Percentiles rank a stretch among this genome's conserved stretches.
Conservation (phyloP, 2,329 filamentous ascomycete genomes). For the Venturiaceae sp. region DNA sequence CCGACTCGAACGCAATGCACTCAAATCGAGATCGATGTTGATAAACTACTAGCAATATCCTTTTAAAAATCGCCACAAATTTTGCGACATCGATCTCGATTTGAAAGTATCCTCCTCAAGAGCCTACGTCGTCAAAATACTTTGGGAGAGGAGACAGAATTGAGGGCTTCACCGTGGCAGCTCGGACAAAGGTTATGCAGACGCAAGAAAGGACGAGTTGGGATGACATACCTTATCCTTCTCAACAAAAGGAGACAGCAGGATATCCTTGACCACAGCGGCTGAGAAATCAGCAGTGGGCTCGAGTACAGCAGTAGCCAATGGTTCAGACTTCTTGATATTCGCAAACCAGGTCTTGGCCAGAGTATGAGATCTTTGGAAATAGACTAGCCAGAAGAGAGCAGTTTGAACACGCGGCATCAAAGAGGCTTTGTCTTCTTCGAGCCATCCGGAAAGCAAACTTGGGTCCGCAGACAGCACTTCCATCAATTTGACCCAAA, state of each 20-base stretch:
- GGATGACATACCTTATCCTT: too few species aligned
- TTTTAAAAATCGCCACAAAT: too few species aligned
- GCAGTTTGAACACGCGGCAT: constrained; percentile 19
- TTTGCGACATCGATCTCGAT: too few species aligned
- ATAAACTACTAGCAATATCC: too few species aligned
- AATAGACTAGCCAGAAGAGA: constrained; percentile 24
- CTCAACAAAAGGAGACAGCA: constrained; percentile 19
- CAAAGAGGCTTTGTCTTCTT: constrained; percentile 7
- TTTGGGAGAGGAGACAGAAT: too few species aligned
- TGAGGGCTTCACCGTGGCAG: too few species aligned
- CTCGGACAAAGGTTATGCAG: too few species aligned
- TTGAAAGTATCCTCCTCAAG: too few species aligned
- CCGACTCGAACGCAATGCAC: too few species aligned
- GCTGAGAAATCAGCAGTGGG: constrained; percentile 12
- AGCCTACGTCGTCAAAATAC: too few species aligned
- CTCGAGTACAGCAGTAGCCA: constrained; percentile 16
- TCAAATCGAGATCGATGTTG: too few species aligned
- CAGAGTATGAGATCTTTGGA: constrained; percentile 18
- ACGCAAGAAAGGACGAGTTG: too few species aligned
- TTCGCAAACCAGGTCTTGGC: constrained; percentile 22
- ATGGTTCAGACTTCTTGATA: constrained; percentile 13
- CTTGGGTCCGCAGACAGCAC: constrained; percentile 4
- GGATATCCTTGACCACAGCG: constrained; percentile 10
- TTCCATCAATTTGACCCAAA: constrained; percentile 12
- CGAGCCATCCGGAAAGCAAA: background rate